Conservation (phyloP, 306 rosid species). For the Medicago lupulina region DNA sequence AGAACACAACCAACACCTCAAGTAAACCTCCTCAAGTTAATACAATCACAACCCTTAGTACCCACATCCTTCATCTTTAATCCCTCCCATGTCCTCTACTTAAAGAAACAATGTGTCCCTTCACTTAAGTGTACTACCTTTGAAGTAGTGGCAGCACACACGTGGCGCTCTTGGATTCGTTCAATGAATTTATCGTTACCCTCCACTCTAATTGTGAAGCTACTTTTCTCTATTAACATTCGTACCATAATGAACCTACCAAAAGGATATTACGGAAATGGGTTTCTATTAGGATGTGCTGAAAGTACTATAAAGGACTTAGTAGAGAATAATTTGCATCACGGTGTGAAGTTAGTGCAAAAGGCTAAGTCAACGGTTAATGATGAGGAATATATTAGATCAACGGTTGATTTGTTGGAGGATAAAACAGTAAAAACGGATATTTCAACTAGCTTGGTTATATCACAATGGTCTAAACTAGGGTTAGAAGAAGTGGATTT, state of each 20-base stretch:
- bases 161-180: conserved; percentile 88
- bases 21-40: conserved; percentile 49
- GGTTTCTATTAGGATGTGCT: conserved; percentile 73
- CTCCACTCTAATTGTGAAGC: conserved; percentile 53
- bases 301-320: conserved; percentile 57
- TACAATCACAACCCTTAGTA: conserved; percentile 68
- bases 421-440: conserved; percentile 65
- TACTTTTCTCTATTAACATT: conserved; percentile 78
- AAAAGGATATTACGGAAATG: conserved; percentile 75
- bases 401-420: conserved; percentile 73
- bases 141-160: conserved; percentile 80
- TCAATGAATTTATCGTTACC: conserved; percentile 49
- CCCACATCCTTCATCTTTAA: conserved; percentile 65
- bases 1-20: conserved; percentile 37
- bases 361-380: conserved; percentile 53
- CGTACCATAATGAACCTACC: conserved; percentile 51
- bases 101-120: conserved; percentile 68
- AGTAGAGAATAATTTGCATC: conserved; percentile 51
- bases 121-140: conserved; percentile 66
- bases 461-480: conserved; percentile 85
- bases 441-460: conserved; percentile 66
- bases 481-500: conserved; percentile 86
- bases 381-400: conserved; percentile 63
- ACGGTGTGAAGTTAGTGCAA: conserved; percentile 65
- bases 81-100: conserved; percentile 51